phyloP scores from a whole-genome alignment of 257 asterid genomes.

The Henckelia pumila region DNA sequence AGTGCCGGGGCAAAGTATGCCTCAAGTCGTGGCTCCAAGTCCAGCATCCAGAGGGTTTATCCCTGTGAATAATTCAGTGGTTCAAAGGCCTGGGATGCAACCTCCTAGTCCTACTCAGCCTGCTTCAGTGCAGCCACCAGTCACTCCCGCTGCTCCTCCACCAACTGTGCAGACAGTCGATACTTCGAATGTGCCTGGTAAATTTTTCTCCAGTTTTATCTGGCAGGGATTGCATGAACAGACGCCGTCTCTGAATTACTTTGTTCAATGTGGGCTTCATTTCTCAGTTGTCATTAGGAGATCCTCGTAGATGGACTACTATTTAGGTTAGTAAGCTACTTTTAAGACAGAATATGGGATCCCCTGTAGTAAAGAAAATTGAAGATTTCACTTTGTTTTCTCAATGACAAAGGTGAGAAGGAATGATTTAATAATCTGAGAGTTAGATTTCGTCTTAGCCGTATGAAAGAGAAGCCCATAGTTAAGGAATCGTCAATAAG shows the following conservation, averaged over 20 bases:
- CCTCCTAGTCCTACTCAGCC: conserved; percentile 71
- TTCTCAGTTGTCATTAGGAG: too few relatives aligned
- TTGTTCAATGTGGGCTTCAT: background rate
- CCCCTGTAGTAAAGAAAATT: background rate
- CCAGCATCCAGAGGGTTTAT: conserved; percentile 61
- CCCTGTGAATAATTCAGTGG: conserved; percentile 44
- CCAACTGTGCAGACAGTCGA: conserved; percentile 95
- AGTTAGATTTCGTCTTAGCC: background rate
- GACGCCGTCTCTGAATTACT: background rate
- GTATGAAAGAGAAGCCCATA: background rate
- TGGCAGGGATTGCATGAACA: background rate
- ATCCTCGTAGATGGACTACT: background rate
- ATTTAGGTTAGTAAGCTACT: background rate
- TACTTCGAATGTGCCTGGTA: conserved; percentile 96
- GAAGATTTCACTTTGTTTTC: background rate
- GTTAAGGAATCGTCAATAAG: background rate
- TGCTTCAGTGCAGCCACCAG: conserved; percentile 56
- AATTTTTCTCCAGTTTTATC: conserved; percentile 18
- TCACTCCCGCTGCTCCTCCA: conserved; percentile 84
- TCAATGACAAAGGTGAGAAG: background rate
- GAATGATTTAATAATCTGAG: background rate
- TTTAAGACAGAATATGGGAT: background rate
- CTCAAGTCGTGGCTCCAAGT: conserved; percentile 60
- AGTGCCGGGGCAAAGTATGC: conserved; percentile 52
- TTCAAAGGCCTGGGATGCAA: conserved; percentile 29